Base-by-base conservation (phyloP, 371 early-diverging fungal genomes). In the Nosema muscidifuracis region DNA sequence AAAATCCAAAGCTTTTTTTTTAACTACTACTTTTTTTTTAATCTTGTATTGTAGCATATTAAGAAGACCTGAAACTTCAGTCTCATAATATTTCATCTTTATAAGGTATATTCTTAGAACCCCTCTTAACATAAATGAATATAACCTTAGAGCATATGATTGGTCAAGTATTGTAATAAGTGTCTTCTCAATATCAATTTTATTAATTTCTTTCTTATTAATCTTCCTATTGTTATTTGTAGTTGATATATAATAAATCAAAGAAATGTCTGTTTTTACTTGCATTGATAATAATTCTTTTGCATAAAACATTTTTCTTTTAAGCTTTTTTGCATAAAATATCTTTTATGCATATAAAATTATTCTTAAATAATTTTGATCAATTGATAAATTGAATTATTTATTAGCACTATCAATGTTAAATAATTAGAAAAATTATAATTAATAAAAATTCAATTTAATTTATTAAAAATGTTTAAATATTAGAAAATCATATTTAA, bases 221-320 rank as follows among this genome's bases (percentile, higher is more conserved):
- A 71, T 40, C 16, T 26, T 38, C 36, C 31, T 60, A 20, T 2
- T 24, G 22, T 34, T 31, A 24, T 56, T 62, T 15, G 43, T 43
- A 15, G 71, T 61, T 13, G 61, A 61, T 28, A 71, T 26, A 31
- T 71, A 62, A 44, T 71, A 71, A 16, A 71, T 38, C 3, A 71
- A 13, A 3, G 64, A n/a, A 30, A 71, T 15, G 9, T 36, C 38
- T 3, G 71, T 44, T 62, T 64, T 71, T 38, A 10, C 24, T 31
- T 71, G 70, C 20, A 61, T 28, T 22, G 50, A 47, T 15, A 71
- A 40, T 18, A 69, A 9, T 61, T 71, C 63, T 26, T 26, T 33
- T 43, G 71, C 15, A 55, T 71, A 71, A 55, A 71, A 71, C 71
- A 71, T 71, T 53, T 7, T 26, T 7, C n/a, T n/a, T 47, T 12